Percentiles rank a stretch among this genome's conserved stretches.
These are phyloP conservation scores for Phascolomyces articulosus DNA, from an alignment of 371 early-diverging fungal species.

Conservation along the genomic window DNA sequence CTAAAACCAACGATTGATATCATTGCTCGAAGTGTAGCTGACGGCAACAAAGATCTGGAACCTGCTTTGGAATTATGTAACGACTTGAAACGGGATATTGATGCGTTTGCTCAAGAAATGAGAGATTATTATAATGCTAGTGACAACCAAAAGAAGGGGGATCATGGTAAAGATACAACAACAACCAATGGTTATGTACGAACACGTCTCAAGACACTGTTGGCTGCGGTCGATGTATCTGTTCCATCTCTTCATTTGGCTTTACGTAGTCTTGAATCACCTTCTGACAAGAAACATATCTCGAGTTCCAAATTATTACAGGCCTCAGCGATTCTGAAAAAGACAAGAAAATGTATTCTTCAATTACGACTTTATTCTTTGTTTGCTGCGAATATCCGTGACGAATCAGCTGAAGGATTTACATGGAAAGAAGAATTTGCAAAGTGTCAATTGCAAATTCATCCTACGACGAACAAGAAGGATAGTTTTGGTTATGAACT, in stretches of 20 bases:
- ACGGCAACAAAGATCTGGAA: constrained; percentile 65
- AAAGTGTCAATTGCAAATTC: constrained; percentile 32
- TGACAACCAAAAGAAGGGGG: not conserved
- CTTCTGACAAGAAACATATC: constrained; percentile 7
- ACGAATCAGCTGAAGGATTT: constrained; percentile 24
- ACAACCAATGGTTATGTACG: constrained; percentile 27
- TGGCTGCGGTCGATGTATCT: constrained; percentile 61
- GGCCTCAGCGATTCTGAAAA: constrained; percentile 29
- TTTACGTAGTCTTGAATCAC: constrained; percentile 33
- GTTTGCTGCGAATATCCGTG: constrained; percentile 64
- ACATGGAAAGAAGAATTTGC: constrained; percentile 82
- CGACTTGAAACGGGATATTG: constrained; percentile 59
- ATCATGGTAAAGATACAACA: not conserved
- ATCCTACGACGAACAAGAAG: not conserved
- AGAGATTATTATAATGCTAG: not conserved
- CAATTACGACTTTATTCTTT: constrained; percentile 62
- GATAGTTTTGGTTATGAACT: constrained; percentile 45
- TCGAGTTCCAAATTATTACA: constrained; percentile 30
- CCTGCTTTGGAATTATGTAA: constrained; percentile 67
- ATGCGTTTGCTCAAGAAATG: constrained; percentile 47
- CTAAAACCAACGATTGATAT: constrained; percentile 73
- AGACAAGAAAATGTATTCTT: constrained; percentile 28
- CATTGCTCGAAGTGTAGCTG: constrained; percentile 65
- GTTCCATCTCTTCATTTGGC: constrained; percentile 69
- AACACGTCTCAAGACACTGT: constrained; percentile 43